Base-by-base conservation (phyloP, 2,329 filamentous ascomycete genomes). In the Xylaria sp. region DNA sequence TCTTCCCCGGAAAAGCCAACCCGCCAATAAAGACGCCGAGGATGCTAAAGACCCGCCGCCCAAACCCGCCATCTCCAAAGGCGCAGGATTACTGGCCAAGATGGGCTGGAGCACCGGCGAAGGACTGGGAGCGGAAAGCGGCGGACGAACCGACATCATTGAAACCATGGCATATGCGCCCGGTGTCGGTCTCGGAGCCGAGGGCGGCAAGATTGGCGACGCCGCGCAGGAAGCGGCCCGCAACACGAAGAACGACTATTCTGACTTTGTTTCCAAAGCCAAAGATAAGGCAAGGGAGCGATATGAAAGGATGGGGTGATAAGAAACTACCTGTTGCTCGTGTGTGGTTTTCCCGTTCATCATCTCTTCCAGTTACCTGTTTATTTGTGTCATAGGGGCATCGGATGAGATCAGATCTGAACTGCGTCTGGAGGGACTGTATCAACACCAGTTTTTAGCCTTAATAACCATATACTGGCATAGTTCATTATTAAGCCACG, bases 21-120 rank as follows among this genome's bases (percentile, higher is more conserved):
- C 64, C 55, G 66, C 71, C 45, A 69, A 72, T 42, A 77, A 79
- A 49, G 77, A 78, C 15, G 72, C 74, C 6, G 73, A 76, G 7
- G 69, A 73, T 42, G 78, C 81, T 57, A 70, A 77, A 19, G 79
- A 80, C 17, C 43, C 67, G 4, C 61, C 71, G 1, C 61, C 73
- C 7, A 74, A 78, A 33, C 76, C 80, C 6, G 73, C 74, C 52
- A 77, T 80, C 62, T 87, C 86, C 37, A 91, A 89, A 74, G 88
- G 89, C 12, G 87, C 87, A 0, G 85, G 86, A 2, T 81, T 92
- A 71, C 79, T 92, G 40, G 86, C 87, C 40, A 92, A 91, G 79
- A 90, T 91, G 86, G 89, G 89, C 25, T 92, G 89, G 89, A 86
- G 79, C 21, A 79, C 82, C 0, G 89, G 89, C 8, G 81, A 83